Evolutionary conservation across 805 yeast species (phyloP).

Genomic region (Ogataea angusta): DNA sequence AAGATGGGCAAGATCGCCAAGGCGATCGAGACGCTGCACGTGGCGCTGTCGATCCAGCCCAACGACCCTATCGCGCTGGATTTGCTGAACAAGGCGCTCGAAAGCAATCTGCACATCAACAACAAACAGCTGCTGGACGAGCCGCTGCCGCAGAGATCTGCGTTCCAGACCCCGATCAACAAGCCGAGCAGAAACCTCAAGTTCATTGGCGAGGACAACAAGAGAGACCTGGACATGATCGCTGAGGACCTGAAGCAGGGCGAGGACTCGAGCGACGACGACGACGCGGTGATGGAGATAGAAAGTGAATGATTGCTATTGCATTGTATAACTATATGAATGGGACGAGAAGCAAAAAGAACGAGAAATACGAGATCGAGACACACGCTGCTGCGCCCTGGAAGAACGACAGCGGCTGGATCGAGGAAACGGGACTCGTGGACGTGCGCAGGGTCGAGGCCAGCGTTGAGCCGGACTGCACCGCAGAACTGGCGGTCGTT

Average conservation of each 20-base stretch:
- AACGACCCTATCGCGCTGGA: constrained; percentile 84
- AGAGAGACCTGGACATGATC: constrained; percentile 32
- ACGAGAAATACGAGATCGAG: neutral
- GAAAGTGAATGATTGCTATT: constrained; percentile 44
- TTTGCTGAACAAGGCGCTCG: constrained; percentile 73
- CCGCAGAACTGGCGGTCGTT: neutral
- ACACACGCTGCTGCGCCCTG: constrained; percentile 1
- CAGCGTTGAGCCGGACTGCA: neutral
- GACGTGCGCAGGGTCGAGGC: constrained; percentile 2
- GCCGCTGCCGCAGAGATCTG: constrained; percentile 16
- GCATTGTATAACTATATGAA: constrained; percentile 9
- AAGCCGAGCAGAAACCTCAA: constrained; percentile 21
- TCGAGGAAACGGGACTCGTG: constrained; percentile 1
- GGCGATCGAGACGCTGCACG: constrained; percentile 77
- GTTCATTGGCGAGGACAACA: constrained; percentile 28
- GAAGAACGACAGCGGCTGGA: constrained; percentile 1
- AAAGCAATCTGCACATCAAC: constrained; percentile 42
- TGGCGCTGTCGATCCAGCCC: constrained; percentile 74
- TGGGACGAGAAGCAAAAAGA: constrained; percentile 5
- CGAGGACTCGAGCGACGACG: constrained; percentile 38
- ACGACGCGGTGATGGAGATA: constrained; percentile 56
- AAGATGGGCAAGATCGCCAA: constrained; percentile 59
- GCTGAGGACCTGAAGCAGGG: constrained; percentile 44
- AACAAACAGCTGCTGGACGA: constrained; percentile 21
- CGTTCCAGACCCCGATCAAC: constrained; percentile 22